phyloP scores from a whole-genome alignment of 441 rosid genomes.

The Melianthus villosus region DNA sequence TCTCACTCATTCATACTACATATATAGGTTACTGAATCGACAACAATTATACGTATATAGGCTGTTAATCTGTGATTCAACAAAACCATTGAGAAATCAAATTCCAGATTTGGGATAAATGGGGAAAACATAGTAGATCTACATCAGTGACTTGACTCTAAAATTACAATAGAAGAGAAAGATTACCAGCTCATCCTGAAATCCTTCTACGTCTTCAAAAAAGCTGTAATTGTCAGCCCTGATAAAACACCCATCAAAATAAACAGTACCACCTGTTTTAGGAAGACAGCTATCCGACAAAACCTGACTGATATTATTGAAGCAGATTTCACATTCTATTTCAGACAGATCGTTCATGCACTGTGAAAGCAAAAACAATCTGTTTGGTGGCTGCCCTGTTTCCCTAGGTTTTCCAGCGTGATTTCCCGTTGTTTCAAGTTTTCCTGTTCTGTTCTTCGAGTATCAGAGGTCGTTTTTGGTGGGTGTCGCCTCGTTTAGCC shows the following conservation, averaged over 20 bases:
- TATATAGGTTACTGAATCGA: too few species aligned
- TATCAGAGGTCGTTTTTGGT: too few species aligned
- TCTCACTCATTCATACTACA: too few species aligned
- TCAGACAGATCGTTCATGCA: slow-evolving; percentile 35
- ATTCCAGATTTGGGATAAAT: neutral
- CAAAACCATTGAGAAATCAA: neutral
- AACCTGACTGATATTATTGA: slow-evolving; percentile 16
- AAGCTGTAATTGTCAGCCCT: slow-evolving; percentile 36
- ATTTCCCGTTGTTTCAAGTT: too few species aligned
- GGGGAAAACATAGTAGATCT: neutral
- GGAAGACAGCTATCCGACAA: slow-evolving; percentile 28
- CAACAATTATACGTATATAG: too few species aligned
- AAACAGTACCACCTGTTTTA: slow-evolving; percentile 29
- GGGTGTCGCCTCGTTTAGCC: too few species aligned
- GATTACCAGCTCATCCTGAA: slow-evolving; percentile 20
- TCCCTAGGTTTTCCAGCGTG: too few species aligned
- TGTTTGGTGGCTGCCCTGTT: slow-evolving; percentile 29
- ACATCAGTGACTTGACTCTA: neutral
- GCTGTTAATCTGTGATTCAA: too few species aligned
- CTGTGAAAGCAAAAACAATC: slow-evolving; percentile 20
- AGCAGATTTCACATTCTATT: slow-evolving; percentile 26
- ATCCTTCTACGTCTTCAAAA: slow-evolving; percentile 15
- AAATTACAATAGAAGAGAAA: neutral
- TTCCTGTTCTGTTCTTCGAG: too few species aligned
- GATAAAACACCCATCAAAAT: slow-evolving; percentile 38